phyloP scores from a whole-genome alignment of 78 protist species.

The Pelomyxa schiedti region DNA sequence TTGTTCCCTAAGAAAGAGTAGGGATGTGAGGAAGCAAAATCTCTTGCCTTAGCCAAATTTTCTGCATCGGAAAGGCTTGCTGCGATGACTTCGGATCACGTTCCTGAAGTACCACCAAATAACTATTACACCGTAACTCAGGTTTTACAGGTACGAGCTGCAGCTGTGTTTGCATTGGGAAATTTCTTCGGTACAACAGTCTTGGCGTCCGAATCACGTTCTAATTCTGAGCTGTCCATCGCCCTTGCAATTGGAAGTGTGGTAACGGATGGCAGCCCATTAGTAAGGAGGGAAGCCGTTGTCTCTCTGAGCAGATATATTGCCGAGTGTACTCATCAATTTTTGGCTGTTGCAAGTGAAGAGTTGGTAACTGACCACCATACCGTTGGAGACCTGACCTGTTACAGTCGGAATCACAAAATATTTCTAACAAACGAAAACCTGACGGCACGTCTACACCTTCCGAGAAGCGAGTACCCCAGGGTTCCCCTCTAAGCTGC shows the following conservation, averaged over 20 bases:
- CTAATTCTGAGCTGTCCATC: slow-evolving; percentile 29
- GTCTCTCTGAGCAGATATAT: slow-evolving; percentile 28
- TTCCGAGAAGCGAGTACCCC: too few species aligned
- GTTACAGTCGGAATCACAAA: too few species aligned
- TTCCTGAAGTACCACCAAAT: slow-evolving; percentile 1
- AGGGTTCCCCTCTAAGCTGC: too few species aligned
- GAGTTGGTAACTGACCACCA: too few species aligned
- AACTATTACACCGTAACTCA: too few species aligned
- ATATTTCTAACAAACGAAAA: too few species aligned
- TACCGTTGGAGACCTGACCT: too few species aligned
- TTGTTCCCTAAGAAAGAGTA: background rate
- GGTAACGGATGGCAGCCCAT: slow-evolving; percentile 50
- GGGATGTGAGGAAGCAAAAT: background rate
- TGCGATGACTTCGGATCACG: background rate
- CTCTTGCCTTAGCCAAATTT: background rate
- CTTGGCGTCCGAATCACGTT: slow-evolving; percentile 16
- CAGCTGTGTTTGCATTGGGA: slow-evolving; percentile 56
- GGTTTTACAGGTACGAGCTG: slow-evolving; percentile 67
- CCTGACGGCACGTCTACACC: too few species aligned
- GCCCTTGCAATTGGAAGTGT: slow-evolving; percentile 27
- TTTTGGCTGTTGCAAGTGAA: too few species aligned
- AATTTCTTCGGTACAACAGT: slow-evolving; percentile 41
- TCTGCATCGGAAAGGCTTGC: background rate
- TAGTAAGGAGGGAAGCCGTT: slow-evolving; percentile 56
- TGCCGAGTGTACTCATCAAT: slow-evolving; percentile 23